Evolutionary conservation across 2,329 filamentous ascomycete genomes (phyloP).

Genomic region (Trichoderma atroviride): DNA sequence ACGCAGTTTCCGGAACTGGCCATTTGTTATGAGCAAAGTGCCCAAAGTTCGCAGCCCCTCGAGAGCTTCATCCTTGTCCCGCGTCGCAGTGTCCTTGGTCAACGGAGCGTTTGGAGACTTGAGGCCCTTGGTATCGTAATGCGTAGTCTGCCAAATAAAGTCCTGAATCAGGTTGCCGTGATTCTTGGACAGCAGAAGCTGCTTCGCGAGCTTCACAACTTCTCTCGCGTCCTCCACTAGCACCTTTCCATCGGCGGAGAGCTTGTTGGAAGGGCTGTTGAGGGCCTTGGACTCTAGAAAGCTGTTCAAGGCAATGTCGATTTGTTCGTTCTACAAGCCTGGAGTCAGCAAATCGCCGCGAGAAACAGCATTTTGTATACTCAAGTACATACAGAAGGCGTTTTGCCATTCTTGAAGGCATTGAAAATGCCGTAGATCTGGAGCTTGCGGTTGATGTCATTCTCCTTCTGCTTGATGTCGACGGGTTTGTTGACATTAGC

Average conservation of each 20-base stretch:
- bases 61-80: conserved; percentile 81
- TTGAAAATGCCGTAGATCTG: conserved; percentile 88
- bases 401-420: conserved; percentile 87
- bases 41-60: conserved; percentile 87
- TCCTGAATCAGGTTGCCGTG: conserved; percentile 92
- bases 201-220: conserved; percentile 82
- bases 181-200: conserved; percentile 88
- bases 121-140: conserved; percentile 67
- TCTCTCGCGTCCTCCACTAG: conserved; percentile 76
- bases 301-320: conserved; percentile 92
- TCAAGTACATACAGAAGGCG: conserved; percentile 71
- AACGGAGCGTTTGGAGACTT: conserved; percentile 66
- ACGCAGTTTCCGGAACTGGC: conserved; percentile 90
- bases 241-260: conserved; percentile 80
- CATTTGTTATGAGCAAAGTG: conserved; percentile 88
- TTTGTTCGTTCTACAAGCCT: conserved; percentile 76
- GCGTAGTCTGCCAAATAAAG: conserved; percentile 92
- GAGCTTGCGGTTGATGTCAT: conserved; percentile 88
- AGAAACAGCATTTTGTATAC: no score
- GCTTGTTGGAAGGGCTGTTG: conserved; percentile 68
- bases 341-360: background rate
- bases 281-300: conserved; percentile 74
- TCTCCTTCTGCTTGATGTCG: conserved; percentile 75
- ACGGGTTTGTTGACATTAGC: conserved; percentile 71
- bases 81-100: conserved; percentile 74